phyloP scores from a whole-genome alignment of 768 basidiomycete species.

The Exsudoporus frostii region DNA sequence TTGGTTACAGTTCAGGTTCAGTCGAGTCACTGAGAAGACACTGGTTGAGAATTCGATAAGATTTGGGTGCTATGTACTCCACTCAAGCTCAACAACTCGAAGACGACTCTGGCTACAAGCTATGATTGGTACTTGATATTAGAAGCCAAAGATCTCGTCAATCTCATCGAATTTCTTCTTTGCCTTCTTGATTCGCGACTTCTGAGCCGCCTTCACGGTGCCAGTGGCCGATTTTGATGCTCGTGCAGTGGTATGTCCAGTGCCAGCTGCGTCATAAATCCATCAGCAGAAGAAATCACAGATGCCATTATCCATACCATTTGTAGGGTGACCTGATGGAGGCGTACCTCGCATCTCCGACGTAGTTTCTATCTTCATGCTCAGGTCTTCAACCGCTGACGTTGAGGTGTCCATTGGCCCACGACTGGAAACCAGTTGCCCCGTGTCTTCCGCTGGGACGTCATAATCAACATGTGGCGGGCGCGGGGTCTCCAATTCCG shows the following conservation, averaged over 20 bases:
- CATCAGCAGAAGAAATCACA: not conserved
- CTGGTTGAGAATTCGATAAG: not conserved
- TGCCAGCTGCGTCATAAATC: not conserved
- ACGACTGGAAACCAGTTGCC: slow-evolving; percentile 5
- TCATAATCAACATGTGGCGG: not conserved
- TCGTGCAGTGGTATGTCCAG: not conserved
- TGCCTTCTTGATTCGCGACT: slow-evolving; percentile 13
- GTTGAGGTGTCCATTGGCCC: not conserved
- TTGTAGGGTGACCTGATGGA: not conserved
- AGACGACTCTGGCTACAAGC: not conserved
- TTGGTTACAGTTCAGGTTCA: not conserved
- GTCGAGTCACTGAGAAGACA: not conserved
- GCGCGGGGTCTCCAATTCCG: not conserved
- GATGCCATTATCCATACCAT: not conserved
- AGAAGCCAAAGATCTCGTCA: slow-evolving; percentile 28
- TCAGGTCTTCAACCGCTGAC: not conserved
- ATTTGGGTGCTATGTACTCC: not conserved
- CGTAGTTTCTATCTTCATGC: not conserved
- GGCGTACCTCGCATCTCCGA: not conserved
- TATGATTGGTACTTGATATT: not conserved
- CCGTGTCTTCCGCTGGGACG: slow-evolving; percentile 14
- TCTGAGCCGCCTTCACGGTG: slow-evolving; percentile 1
- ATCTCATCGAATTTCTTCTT: slow-evolving; percentile 26
- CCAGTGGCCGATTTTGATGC: not conserved
- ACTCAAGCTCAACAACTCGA: not conserved